phyloP scores from a whole-genome alignment of 2,329 filamentous ascomycete genomes.

The Periconia digitata region DNA sequence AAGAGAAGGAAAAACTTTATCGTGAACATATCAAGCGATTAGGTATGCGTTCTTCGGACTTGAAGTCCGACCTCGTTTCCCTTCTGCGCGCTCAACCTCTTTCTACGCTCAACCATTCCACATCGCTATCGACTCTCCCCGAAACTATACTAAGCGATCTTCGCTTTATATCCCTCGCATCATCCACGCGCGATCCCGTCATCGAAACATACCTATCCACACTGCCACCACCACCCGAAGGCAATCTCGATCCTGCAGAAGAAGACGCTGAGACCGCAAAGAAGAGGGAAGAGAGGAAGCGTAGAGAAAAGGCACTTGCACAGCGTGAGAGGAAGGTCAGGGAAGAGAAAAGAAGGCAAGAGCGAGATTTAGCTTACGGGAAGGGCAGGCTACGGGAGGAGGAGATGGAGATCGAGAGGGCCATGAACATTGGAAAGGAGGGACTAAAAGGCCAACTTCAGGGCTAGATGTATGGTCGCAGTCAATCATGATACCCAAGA shows the following conservation, averaged over 20 bases:
- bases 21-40: slow-evolving; percentile 71
- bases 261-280: slow-evolving; percentile 54
- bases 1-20: slow-evolving; percentile 78
- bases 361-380: slow-evolving; percentile 61
- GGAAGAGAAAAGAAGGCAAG: slow-evolving; percentile 63
- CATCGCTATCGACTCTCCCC: slow-evolving; percentile 61
- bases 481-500: neutral
- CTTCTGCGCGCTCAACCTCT: slow-evolving; percentile 65
- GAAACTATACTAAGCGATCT: slow-evolving; percentile 65
- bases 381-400: slow-evolving; percentile 65
- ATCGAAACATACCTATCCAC: slow-evolving; percentile 68
- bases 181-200: slow-evolving; percentile 63
- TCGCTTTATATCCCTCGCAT: slow-evolving; percentile 68
- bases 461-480: neutral
- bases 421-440: slow-evolving; percentile 68
- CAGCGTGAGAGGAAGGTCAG: slow-evolving; percentile 65
- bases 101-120: slow-evolving; percentile 61
- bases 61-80: slow-evolving; percentile 69
- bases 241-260: slow-evolving; percentile 45
- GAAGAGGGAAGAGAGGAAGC: slow-evolving; percentile 36
- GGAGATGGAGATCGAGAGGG: slow-evolving; percentile 67
- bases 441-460: slow-evolving; percentile 64
- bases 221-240: slow-evolving; percentile 60
- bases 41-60: slow-evolving; percentile 63
- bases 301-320: slow-evolving; percentile 67